Conservation (phyloP, 257 asterid species). For the Gardenia jasminoides region DNA sequence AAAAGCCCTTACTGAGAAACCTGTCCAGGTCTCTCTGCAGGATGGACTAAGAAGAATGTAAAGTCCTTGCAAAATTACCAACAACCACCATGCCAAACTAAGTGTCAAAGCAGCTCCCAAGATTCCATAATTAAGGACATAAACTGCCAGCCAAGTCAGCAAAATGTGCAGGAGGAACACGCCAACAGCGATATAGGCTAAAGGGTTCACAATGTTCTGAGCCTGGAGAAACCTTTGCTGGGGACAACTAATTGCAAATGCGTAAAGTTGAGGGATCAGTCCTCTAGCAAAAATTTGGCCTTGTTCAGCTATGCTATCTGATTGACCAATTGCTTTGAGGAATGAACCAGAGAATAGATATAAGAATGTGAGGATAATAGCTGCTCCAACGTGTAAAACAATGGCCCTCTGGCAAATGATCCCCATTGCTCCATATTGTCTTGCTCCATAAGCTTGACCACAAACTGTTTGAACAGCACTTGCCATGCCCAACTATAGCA, state of each 20-base stretch:
- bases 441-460: slow-evolving; percentile 38
- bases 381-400: slow-evolving; percentile 28
- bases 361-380: slow-evolving; percentile 23
- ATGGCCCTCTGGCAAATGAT: slow-evolving; percentile 35
- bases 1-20: slow-evolving; percentile 26
- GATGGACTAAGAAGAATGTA: slow-evolving; percentile 24
- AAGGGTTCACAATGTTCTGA: slow-evolving; percentile 36
- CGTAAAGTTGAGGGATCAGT: slow-evolving; percentile 30
- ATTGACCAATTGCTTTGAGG: slow-evolving; percentile 30
- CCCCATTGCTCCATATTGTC: slow-evolving; percentile 32
- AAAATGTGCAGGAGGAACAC: slow-evolving; percentile 29
- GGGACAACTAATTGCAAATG: slow-evolving; percentile 37
- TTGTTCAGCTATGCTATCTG: slow-evolving; percentile 26
- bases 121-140: slow-evolving; percentile 24
- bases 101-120: slow-evolving; percentile 30
- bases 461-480: slow-evolving; percentile 41
- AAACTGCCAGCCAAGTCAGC: slow-evolving; percentile 30
- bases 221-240: slow-evolving; percentile 38
- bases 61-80: slow-evolving; percentile 27
- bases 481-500: slow-evolving; percentile 32
- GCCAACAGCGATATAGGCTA: slow-evolving; percentile 29
- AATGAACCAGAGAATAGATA: slow-evolving; percentile 30
- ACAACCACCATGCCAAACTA: slow-evolving; percentile 35
- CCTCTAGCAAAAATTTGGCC: slow-evolving; percentile 28
- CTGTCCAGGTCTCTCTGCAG: slow-evolving; percentile 35